phyloP scores from a whole-genome alignment of 2,329 filamentous ascomycete genomes.

The Neopestalotiopsis sp. region DNA sequence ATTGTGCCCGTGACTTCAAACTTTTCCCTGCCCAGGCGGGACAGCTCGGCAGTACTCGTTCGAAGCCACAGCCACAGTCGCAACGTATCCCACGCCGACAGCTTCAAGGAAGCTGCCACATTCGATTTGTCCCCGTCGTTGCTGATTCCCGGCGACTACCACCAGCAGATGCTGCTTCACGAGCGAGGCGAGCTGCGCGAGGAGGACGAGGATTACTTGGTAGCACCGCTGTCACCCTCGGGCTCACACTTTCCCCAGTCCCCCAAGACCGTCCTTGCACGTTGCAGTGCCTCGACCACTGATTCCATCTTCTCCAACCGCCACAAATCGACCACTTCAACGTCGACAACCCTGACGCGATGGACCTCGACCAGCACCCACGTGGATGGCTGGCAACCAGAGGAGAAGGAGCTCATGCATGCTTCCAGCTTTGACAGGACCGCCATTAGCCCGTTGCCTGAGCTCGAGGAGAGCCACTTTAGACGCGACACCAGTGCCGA shows the following conservation, averaged over 20 bases:
- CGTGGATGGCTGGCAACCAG: conserved; percentile 32
- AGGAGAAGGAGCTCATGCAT: conserved; percentile 24
- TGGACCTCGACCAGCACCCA: conserved; percentile 55
- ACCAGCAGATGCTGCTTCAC: conserved; percentile 55
- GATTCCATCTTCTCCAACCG: conserved; percentile 54
- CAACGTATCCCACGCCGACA: conserved; percentile 53
- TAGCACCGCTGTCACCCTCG: conserved; percentile 31
- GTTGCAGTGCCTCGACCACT: conserved; percentile 61
- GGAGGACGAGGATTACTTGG: conserved; percentile 38
- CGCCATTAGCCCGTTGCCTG: conserved; percentile 12
- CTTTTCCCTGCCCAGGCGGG: conserved; percentile 55
- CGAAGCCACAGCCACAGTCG: conserved; percentile 37
- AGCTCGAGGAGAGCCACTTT: conserved; percentile 12
- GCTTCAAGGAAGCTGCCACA: conserved; percentile 63
- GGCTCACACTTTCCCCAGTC: conserved; percentile 41
- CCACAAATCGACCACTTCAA: conserved; percentile 59
- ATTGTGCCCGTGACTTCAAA: conserved; percentile 47
- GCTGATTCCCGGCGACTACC: conserved; percentile 65
- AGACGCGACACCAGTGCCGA: conserved; percentile 27
- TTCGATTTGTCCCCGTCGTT: conserved; percentile 66
- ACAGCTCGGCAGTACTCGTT: conserved; percentile 38
- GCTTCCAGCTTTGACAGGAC: conserved; percentile 21
- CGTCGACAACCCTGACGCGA: conserved; percentile 58
- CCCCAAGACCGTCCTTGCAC: conserved; percentile 35
- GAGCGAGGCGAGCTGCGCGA: conserved; percentile 38